Percentiles rank a stretch among this genome's conserved stretches.
Conservation (phyloP, 2,329 filamentous ascomycete genomes). For the Fusarium metavorans region DNA sequence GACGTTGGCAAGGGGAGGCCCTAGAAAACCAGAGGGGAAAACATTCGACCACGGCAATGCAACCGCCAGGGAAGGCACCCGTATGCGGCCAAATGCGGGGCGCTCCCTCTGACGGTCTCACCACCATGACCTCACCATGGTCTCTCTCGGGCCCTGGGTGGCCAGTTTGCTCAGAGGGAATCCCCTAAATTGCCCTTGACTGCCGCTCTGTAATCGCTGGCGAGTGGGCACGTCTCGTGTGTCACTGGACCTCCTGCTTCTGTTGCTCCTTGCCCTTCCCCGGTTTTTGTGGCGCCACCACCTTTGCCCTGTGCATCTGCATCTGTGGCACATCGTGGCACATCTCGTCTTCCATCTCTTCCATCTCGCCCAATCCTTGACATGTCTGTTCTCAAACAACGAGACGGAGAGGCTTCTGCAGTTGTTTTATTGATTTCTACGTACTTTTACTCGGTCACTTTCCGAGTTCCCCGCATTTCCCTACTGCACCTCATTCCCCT, state of each 20-base stretch:
- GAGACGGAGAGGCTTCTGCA: not conserved
- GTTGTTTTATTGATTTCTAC: not conserved
- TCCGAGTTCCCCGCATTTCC: constrained; percentile 24
- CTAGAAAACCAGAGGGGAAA: constrained; percentile 9
- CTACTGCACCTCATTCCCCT: not conserved
- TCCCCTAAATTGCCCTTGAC: constrained; percentile 1
- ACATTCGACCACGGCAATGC: constrained; percentile 35
- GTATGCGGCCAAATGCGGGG: constrained; percentile 28
- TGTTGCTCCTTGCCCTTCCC: constrained; percentile 1
- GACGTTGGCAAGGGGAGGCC: not conserved
- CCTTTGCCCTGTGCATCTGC: constrained; percentile 9
- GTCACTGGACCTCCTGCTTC: constrained; percentile 9
- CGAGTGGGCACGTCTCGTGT: constrained; percentile 3
- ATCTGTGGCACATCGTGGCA: constrained; percentile 10
- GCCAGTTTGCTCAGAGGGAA: constrained; percentile 16
- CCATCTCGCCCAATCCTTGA: constrained; percentile 2
- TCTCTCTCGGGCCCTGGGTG: constrained; percentile 14
- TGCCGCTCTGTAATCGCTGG: not conserved
- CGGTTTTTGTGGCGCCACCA: constrained; percentile 31
- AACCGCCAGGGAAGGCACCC: constrained; percentile 18
- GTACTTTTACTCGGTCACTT: constrained; percentile 25
- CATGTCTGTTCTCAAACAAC: constrained; percentile 17
- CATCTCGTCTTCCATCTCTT: constrained; percentile 14
- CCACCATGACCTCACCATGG: constrained; percentile 44
- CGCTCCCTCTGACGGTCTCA: constrained; percentile 25